Conservation (phyloP, 192 early-diverging fungal genomes). For the Chytriomyces sp. region DNA sequence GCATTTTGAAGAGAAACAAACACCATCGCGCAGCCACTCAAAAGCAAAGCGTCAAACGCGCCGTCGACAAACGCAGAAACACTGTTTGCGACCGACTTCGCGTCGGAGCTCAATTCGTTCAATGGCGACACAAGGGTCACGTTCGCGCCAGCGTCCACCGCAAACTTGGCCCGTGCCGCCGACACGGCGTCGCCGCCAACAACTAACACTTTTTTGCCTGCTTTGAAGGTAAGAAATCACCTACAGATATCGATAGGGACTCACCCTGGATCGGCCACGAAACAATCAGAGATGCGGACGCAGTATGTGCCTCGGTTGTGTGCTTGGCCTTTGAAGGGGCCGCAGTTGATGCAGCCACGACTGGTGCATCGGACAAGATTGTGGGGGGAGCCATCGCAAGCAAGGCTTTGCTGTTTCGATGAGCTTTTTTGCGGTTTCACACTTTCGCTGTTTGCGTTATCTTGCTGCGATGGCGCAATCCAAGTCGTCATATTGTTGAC, state of each 20-base stretch:
- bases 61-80: constrained; percentile 40
- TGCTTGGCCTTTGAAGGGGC: too few species aligned
- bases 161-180: constrained; percentile 77
- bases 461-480: too few species aligned
- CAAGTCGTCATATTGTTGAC: too few species aligned
- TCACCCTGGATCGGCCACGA: constrained; percentile 18
- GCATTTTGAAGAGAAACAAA: constrained; percentile 66
- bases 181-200: constrained; percentile 85
- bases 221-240: not conserved
- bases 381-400: too few species aligned
- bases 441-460: too few species aligned
- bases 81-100: constrained; percentile 52
- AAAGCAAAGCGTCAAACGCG: constrained; percentile 24
- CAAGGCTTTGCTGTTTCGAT: too few species aligned
- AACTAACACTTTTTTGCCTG: constrained; percentile 69
- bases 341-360: too few species aligned
- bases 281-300: constrained; percentile 26
- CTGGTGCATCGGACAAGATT: too few species aligned
- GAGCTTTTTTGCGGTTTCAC: too few species aligned
- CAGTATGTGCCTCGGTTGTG: not conserved
- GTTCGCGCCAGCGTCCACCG: constrained; percentile 79
- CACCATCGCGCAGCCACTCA: constrained; percentile 42
- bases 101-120: constrained; percentile 52
- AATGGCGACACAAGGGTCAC: constrained; percentile 77
- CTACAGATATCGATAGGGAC: not conserved